phyloP scores from a whole-genome alignment of 371 early-diverging fungal genomes.

The Mortierella sp. region DNA sequence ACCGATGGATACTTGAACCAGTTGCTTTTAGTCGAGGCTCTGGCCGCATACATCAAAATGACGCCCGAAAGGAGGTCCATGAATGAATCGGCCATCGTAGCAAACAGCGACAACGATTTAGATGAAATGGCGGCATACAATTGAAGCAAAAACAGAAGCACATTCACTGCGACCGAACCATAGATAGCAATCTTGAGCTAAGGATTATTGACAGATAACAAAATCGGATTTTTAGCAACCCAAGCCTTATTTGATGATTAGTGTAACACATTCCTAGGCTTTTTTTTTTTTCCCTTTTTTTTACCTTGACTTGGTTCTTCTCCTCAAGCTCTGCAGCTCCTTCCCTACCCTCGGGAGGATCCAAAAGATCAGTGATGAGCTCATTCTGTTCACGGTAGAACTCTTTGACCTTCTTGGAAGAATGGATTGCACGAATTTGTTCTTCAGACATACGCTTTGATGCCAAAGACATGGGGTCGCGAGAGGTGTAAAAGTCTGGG shows the following conservation, averaged over 20 bases:
- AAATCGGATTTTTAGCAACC: background rate
- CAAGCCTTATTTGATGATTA: too few species aligned
- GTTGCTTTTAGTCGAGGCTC: constrained; percentile 73
- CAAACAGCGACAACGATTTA: constrained; percentile 89
- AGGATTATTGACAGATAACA: background rate
- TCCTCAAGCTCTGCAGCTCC: constrained; percentile 54
- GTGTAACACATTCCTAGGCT: too few species aligned
- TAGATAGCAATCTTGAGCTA: constrained; percentile 88
- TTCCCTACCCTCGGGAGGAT: constrained; percentile 61
- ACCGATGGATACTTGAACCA: constrained; percentile 84
- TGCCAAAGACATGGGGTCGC: constrained; percentile 55
- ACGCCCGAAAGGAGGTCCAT: constrained; percentile 89
- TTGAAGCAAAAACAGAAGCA: constrained; percentile 84
- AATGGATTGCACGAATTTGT: constrained; percentile 47
- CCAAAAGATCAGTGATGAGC: constrained; percentile 80
- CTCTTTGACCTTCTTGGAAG: constrained; percentile 58
- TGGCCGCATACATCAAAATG: constrained; percentile 76
- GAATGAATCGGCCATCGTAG: constrained; percentile 93
- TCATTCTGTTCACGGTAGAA: constrained; percentile 90
- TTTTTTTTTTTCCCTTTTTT: background rate
- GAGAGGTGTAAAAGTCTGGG: constrained; percentile 37
- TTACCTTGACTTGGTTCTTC: constrained; percentile 66
- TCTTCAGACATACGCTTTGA: constrained; percentile 57
- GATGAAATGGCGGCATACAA: constrained; percentile 87
- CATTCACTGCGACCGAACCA: constrained; percentile 85